Conservation (phyloP, 768 basidiomycete genomes). For the Piloderma croceum region DNA sequence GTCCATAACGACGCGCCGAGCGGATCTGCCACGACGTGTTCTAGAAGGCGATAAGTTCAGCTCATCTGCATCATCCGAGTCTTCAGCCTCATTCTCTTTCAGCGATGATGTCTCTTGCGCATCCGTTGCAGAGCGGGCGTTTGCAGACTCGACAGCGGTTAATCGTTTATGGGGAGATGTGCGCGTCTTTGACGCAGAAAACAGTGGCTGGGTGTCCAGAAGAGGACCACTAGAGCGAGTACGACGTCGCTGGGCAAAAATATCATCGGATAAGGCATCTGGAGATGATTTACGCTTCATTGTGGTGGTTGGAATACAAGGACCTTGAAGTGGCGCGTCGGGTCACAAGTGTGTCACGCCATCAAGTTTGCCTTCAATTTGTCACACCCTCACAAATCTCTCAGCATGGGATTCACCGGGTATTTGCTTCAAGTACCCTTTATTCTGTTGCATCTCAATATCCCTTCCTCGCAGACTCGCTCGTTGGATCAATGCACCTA, state of each 20-base stretch:
- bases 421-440: conserved; percentile 15
- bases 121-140: conserved; percentile 1
- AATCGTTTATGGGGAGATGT: no score
- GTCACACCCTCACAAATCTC: no score
- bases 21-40: conserved; percentile 10
- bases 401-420: conserved; percentile 61
- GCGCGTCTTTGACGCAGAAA: conserved; percentile 3
- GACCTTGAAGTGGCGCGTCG: conserved; percentile 20
- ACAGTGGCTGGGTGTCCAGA: not conserved
- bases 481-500: conserved; percentile 80
- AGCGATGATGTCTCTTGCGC: not conserved
- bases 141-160: no score
- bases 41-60: conserved; percentile 19
- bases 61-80: conserved; percentile 21
- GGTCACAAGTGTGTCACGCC: conserved; percentile 19
- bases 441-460: conserved; percentile 5
- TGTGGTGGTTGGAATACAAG: conserved; percentile 1
- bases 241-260: conserved; percentile 29
- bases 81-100: not conserved
- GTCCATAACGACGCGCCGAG: conserved; percentile 20
- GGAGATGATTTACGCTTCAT: conserved; percentile 41
- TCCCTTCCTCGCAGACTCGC: conserved; percentile 46
- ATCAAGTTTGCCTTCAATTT: not conserved
- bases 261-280: conserved; percentile 8
- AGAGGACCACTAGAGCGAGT: conserved; percentile 19